phyloP scores from a whole-genome alignment of 805 yeast species.

The Cephaloascus albidus region DNA sequence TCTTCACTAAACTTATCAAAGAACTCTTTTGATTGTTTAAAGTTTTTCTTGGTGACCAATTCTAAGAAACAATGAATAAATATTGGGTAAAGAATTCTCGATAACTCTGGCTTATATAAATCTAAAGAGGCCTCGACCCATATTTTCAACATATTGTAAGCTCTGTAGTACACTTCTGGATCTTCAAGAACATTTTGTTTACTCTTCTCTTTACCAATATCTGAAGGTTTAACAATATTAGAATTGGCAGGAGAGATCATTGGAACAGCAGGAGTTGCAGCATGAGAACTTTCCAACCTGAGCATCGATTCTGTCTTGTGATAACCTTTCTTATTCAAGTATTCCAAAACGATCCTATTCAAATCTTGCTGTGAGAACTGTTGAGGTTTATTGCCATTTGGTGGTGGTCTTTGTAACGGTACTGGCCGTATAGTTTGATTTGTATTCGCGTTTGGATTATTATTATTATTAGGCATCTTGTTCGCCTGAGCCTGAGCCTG shows the following conservation, averaged over 20 bases:
- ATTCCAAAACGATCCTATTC: constrained; percentile 87
- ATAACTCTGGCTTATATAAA: constrained; percentile 80
- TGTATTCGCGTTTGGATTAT: not conserved
- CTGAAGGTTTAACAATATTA: constrained; percentile 7
- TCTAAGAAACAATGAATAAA: constrained; percentile 84
- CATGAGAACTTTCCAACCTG: constrained; percentile 72
- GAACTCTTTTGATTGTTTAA: constrained; percentile 59
- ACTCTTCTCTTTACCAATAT: not conserved
- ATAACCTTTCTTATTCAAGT: constrained; percentile 87
- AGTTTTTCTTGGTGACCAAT: constrained; percentile 55
- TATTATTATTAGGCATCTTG: not conserved
- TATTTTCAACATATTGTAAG: constrained; percentile 67
- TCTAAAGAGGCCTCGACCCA: constrained; percentile 93
- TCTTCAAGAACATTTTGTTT: constrained; percentile 14
- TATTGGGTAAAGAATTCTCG: constrained; percentile 81
- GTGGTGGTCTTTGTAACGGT: constrained; percentile 3
- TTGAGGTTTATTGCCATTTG: constrained; percentile 7
- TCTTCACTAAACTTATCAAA: constrained; percentile 68
- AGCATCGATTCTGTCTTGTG: constrained; percentile 91
- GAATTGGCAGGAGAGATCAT: constrained; percentile 40
- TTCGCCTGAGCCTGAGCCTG: not conserved
- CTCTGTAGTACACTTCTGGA: constrained; percentile 69
- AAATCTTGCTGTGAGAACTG: constrained; percentile 78
- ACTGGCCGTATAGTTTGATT: not conserved
- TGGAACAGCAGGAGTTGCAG: constrained; percentile 40